Conservation (phyloP, 2,329 filamentous ascomycete genomes). For the Laburnicola sp. region DNA sequence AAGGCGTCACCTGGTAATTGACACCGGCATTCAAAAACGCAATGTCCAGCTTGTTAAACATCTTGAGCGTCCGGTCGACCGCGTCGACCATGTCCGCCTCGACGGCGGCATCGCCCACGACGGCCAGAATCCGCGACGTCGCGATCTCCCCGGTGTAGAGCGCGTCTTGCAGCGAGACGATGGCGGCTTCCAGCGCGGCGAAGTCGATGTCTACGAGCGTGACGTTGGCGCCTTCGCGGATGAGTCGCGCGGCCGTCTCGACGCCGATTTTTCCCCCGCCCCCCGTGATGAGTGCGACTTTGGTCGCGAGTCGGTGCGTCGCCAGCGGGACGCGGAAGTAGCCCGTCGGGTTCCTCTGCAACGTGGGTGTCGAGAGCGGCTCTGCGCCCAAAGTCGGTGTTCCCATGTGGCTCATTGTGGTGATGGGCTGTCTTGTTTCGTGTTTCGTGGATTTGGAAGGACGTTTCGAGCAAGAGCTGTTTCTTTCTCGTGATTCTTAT, state of each 20-base stretch:
- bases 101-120: conserved; percentile 42
- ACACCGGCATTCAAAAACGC: conserved; percentile 35
- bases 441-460: no score
- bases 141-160: conserved; percentile 31
- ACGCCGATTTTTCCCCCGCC: conserved; percentile 40
- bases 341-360: conserved; percentile 13
- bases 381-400: conserved; percentile 6
- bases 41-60: conserved; percentile 34
- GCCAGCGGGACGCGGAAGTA: conserved; percentile 29
- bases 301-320: conserved; percentile 35
- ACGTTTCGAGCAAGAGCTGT: background rate
- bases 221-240: conserved; percentile 45
- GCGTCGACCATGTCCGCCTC: conserved; percentile 35
- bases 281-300: conserved; percentile 40
- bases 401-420: conserved; percentile 2
- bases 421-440: background rate
- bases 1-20: conserved; percentile 31
- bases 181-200: conserved; percentile 29
- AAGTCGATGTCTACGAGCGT: conserved; percentile 42
- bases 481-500: background rate
- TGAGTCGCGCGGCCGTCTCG: conserved; percentile 41
- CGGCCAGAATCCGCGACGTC: conserved; percentile 33
- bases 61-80: conserved; percentile 28
- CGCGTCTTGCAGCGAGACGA: conserved; percentile 32
- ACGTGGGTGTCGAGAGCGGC: conserved; percentile 29